Base-by-base conservation (phyloP, 2,329 filamentous ascomycete genomes). In the Penicillium crustosum region DNA sequence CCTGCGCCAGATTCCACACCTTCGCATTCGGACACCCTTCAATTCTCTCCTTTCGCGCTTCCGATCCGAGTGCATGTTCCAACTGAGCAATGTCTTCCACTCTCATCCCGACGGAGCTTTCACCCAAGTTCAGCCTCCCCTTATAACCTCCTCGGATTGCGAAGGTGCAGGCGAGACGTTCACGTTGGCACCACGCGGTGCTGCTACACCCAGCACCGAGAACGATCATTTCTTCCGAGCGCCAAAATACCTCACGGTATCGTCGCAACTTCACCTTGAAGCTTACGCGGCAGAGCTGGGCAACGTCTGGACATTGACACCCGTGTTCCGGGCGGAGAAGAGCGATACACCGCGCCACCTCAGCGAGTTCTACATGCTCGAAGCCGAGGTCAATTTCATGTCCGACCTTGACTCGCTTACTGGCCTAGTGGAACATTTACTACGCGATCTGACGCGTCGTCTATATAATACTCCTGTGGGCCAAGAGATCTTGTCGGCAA, bases 361-460 rank as follows among this genome's bases (percentile, higher is more conserved):
- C 60, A 96, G 91, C 78, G 94, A 99, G 71, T 97, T 99, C 70
- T 97, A 97, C 77, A 97, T 99, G 94, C 84, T 99, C 2, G 94
- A 99, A 76, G 93, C 88, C 17, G 94, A 99, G 75, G 80, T 93
- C 72, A 88, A 86, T 68, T 96, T 96, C 72, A 84, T 88, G 42
- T 82, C 89, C 47, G 79, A 86, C 62, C 80, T 96, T 63, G 78
- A 83, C 31, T 79, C 83, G 27, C 81, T 99, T 66, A 94, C 96
- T 83, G 81, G 87, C 56, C 75, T 93, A n/a, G 84, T 91, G 2
- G 91, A 97, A 73, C 81, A 87, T 54, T 86, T 96, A 82, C 79
- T 97, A 50, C 84, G 85, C 42, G 78, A 80, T 59, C 69, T 86
- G 51, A 82, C 83, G 4, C 75, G 74, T 7, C 76, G 79, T 19